Evolutionary conservation across 495 filamentous ascomycete species (phyloP).

Genomic region (Tetracladium setigerum): DNA sequence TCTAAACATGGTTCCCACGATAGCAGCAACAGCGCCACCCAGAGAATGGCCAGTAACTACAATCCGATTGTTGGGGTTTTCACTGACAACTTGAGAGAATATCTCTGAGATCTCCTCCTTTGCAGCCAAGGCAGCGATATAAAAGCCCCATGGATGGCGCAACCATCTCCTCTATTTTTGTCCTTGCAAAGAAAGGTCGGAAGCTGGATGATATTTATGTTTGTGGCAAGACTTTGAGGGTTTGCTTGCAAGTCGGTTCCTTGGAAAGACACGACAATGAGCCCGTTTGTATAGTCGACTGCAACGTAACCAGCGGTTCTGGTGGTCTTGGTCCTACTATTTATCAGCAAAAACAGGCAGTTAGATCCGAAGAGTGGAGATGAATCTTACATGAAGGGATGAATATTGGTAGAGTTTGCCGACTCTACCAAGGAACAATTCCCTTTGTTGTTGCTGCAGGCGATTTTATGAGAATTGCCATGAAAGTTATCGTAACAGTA

Average conservation of each 20-base stretch:
- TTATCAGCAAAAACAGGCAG: neutral
- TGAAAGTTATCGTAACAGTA: conserved; percentile 47
- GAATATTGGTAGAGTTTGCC: conserved; percentile 40
- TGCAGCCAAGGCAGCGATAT: conserved; percentile 40
- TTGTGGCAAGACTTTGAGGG: conserved; percentile 44
- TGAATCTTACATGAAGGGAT: conserved; percentile 1
- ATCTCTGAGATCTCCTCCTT: conserved; percentile 33
- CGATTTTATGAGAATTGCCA: conserved; percentile 39
- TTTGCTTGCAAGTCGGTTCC: conserved; percentile 55
- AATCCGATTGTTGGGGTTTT: conserved; percentile 39
- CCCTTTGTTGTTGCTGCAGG: conserved; percentile 39
- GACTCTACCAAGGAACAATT: conserved; percentile 53
- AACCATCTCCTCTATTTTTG: conserved; percentile 26
- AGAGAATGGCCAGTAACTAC: conserved; percentile 54
- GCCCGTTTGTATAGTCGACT: conserved; percentile 50
- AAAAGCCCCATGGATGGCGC: conserved; percentile 51
- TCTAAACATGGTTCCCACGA: conserved; percentile 48
- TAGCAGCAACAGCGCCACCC: conserved; percentile 50
- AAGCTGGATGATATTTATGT: conserved; percentile 39
- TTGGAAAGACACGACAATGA: conserved; percentile 66
- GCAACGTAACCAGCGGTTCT: conserved; percentile 66
- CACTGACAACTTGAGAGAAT: conserved; percentile 26
- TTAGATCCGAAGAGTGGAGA: neutral
- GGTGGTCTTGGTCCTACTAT: conserved; percentile 39
- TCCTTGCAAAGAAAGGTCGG: conserved; percentile 33